Evolutionary conservation across 352 stramenopile genomes (phyloP).

Genomic region (Phytophthora cactorum): DNA sequence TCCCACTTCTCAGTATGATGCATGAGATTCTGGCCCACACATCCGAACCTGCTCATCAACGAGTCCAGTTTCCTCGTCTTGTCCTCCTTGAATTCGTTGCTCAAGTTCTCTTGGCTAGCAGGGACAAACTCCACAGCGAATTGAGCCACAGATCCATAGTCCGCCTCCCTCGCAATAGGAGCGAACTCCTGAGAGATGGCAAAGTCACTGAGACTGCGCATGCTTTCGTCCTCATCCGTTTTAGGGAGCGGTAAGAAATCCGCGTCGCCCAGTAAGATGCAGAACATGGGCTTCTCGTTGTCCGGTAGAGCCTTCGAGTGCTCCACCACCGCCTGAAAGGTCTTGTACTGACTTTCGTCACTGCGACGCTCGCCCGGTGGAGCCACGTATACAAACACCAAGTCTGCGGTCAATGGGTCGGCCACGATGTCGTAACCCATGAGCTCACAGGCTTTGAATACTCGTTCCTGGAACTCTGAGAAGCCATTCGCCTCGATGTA

Average conservation of each 20-base stretch:
- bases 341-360: slow-evolving; percentile 47
- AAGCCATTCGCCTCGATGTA: slow-evolving; percentile 67
- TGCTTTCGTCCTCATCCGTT: slow-evolving; percentile 57
- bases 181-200: slow-evolving; percentile 78
- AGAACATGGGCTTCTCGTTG: slow-evolving; percentile 63
- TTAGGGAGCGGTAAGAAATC: slow-evolving; percentile 59
- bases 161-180: slow-evolving; percentile 46
- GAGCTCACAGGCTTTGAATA: slow-evolving; percentile 44
- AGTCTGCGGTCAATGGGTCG: slow-evolving; percentile 31
- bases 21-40: slow-evolving; percentile 82
- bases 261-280: slow-evolving; percentile 70
- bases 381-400: slow-evolving; percentile 74
- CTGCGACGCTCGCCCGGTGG: slow-evolving; percentile 52
- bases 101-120: slow-evolving; percentile 26
- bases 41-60: slow-evolving; percentile 79
- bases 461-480: slow-evolving; percentile 44
- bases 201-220: slow-evolving; percentile 78
- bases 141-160: slow-evolving; percentile 64
- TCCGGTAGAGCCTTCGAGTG: slow-evolving; percentile 20
- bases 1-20: slow-evolving; percentile 86
- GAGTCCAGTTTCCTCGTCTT: slow-evolving; percentile 48
- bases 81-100: slow-evolving; percentile 36
- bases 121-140: slow-evolving; percentile 81
- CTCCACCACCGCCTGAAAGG: slow-evolving; percentile 45
- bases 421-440: slow-evolving; percentile 59